Evolutionary conservation across 129 eudicot species (phyloP), one percentile per base, ranked within the genome.

Genomic region (Calendula officinalis): DNA sequence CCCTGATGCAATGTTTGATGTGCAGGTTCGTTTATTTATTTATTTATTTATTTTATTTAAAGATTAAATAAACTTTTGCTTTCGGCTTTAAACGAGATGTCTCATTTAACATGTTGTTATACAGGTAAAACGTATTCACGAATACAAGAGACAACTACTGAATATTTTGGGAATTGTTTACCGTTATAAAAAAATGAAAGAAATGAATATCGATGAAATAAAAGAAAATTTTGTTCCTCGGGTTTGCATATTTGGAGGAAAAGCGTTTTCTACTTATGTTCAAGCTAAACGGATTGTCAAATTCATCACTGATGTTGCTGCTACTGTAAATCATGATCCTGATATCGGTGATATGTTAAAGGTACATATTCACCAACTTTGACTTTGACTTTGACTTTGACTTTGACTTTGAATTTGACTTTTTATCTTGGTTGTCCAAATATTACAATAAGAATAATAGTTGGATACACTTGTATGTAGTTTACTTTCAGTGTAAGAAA

Each of bases 281-380:
- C 98, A 87, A 78, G 98, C 96, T 53, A 91, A 91, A 83, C 84
- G 98, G 71, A 91, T 91, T 50, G 96, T 91, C 57, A 91, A 91
- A 73, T 82, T 91, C 67, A 87, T 91, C 64, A 87, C 90, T 30
- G 98, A 91, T 75, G 94, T 91, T 34, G 98, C 88, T 48, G 84
- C 82, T 56, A 84, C 88, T 44, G 81, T 91, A 56, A 91, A 91
- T 48, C 80, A 85, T 68, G 96, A 91, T 84, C 90, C 98, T 64
- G 98, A 91, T 10, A 91, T 91, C 5, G 98, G 94, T 70, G 96
- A 91, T 72, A 82, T 91, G 33, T 63, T 91, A 38, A 91, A 91
- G 94, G 96, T 82, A 80, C 37, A 45, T 38, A 13, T 47, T 46
- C 47, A 62, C 36, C 13, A 40, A 32, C 36, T 60, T 14, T 15